Conservation (phyloP, 2,329 filamentous ascomycete genomes). For the Trichoderma atrobrunneum region DNA sequence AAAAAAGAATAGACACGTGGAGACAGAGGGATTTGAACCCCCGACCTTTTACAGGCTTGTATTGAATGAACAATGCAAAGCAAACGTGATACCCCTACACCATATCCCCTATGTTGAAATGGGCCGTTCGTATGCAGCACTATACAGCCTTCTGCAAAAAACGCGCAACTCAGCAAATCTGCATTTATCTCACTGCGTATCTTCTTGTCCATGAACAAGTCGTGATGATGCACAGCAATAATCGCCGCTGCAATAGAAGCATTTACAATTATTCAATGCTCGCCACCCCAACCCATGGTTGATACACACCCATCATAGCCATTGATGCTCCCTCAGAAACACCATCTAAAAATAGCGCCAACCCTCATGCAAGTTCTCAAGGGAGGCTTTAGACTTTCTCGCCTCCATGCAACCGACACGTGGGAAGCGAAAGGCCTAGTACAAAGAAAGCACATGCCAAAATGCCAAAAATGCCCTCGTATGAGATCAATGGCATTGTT, state of each 20-base stretch:
- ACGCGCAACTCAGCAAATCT: not conserved
- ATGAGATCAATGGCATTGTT: not conserved
- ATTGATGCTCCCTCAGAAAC: not conserved
- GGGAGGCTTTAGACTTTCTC: not conserved
- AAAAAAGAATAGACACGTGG: slow-evolving; percentile 4
- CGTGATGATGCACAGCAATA: not conserved
- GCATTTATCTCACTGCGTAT: not conserved
- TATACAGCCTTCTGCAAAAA: not conserved
- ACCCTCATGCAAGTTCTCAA: not conserved
- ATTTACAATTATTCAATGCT: not conserved
- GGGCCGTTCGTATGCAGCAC: not conserved
- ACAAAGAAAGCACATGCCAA: not conserved
- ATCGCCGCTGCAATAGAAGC: not conserved
- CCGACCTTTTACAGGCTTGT: slow-evolving; percentile 19
- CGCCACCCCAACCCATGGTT: not conserved
- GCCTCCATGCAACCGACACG: not conserved
- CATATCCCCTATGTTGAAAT: slow-evolving; percentile 17
- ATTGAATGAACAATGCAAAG: slow-evolving; percentile 19
- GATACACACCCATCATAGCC: not conserved
- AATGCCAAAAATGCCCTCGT: not conserved
- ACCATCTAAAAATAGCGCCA: not conserved
- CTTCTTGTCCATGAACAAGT: not conserved
- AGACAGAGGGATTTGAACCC: slow-evolving; percentile 21
- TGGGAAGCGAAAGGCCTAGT: not conserved
- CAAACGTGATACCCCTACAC: slow-evolving; percentile 21